Percentiles rank a stretch among this genome's conserved stretches.
These are phyloP conservation scores for Amanita exitialis DNA, from an alignment of 768 basidiomycete species.

Conservation along the genomic window DNA sequence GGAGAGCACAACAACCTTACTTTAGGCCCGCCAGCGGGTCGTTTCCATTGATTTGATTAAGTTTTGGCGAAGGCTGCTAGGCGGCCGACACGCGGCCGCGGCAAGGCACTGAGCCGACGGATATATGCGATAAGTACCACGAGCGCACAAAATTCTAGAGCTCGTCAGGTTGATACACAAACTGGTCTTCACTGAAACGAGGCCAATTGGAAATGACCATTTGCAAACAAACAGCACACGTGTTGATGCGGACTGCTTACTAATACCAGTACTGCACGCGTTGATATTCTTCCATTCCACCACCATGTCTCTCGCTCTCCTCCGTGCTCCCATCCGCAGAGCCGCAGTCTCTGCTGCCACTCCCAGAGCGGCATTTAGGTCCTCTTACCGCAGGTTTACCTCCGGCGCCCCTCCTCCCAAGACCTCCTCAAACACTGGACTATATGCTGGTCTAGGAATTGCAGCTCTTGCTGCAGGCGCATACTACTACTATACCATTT, in stretches of 20 bases:
- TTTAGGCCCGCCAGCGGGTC: no score
- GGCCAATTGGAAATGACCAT: no score
- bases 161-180: no score
- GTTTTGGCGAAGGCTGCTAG: no score
- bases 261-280: not conserved
- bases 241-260: not conserved
- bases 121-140: no score
- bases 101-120: no score
- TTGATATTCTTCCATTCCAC: conserved; percentile 8
- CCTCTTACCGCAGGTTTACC: conserved; percentile 50
- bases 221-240: no score
- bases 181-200: no score
- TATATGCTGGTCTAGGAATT: conserved; percentile 55
- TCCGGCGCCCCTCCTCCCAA: conserved; percentile 29
- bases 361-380: conserved; percentile 22
- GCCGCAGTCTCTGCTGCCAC: conserved; percentile 25
- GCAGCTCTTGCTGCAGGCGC: conserved; percentile 49
- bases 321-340: conserved; percentile 43
- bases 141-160: no score
- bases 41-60: no score
- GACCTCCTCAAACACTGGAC: conserved; percentile 41
- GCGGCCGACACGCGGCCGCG: no score
- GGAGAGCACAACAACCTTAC: no score
- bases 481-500: conserved; percentile 49
- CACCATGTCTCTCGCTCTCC: conserved; percentile 47